Conservation (phyloP, 345 rosid species). For the Camelina laxa region DNA sequence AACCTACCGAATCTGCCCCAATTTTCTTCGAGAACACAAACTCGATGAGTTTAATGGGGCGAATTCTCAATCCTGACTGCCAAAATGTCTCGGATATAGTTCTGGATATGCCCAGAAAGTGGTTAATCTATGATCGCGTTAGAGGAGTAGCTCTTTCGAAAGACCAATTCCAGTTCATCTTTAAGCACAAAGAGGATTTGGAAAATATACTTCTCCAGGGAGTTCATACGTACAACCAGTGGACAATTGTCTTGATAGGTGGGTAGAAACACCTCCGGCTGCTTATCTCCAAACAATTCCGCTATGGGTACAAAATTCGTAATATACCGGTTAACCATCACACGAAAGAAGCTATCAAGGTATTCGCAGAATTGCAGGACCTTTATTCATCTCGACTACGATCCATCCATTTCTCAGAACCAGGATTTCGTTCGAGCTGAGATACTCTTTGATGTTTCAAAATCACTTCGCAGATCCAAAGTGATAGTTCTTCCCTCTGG, state of each 20-base stretch:
- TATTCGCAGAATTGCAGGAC: not conserved
- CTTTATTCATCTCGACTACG: not conserved
- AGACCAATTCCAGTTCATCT: not conserved
- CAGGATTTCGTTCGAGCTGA: not conserved
- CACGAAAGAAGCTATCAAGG: accelerated
- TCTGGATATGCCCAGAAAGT: not conserved
- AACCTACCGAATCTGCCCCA: too few relatives aligned
- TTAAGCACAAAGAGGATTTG: not conserved
- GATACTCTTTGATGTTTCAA: not conserved
- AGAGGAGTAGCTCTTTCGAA: not conserved
- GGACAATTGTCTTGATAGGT: not conserved
- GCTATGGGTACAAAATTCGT: not conserved
- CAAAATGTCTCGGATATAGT: not conserved
- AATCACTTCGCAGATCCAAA: not conserved
- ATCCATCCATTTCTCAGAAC: not conserved
- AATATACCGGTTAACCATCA: not conserved
- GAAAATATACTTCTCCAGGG: not conserved
- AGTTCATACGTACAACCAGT: not conserved
- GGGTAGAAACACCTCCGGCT: not conserved
- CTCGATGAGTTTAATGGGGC: accelerated
- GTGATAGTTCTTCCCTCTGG: not conserved
- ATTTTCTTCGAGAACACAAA: not conserved
- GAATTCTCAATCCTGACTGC: not conserved
- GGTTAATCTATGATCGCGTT: not conserved
- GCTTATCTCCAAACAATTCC: not conserved